Evolutionary conservation across 306 rosid species (phyloP), one percentile per base, ranked within the genome.

Genomic region (Gastrolobium villosum): DNA sequence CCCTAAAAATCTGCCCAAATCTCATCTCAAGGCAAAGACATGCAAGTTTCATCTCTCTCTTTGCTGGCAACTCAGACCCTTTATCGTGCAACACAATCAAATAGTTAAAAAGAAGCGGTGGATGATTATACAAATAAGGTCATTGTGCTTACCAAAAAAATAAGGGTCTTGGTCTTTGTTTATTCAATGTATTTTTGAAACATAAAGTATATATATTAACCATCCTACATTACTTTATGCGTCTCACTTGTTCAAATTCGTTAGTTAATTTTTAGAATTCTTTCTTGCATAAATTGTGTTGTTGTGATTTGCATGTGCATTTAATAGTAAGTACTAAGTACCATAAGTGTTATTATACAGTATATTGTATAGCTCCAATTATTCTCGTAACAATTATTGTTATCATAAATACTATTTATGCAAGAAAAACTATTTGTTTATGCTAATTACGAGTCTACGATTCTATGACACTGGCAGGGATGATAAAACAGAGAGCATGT

Each of bases 31-130:
- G 70, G 56, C 67, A 84, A 65, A 74, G 59, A 75, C 74, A 83
- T 80, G 55, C 81, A 79, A 49, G 75, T 74, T 84, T 64, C 6
- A 66, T 55, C 65, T 75, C 82, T 77, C 66, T 84, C 70, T 77
- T 64, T 59, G 74, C 77, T 78, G 84, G 78, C 86, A 87, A 80
- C 20, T 76, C 91, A 89, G 85, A 76, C 77, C 84, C 89, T 89
- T 85, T 87, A 81, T 81, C 88, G 88, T 78, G 89, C 70, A 78
- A 67, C 84, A 62, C 88, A 85, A 59, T 32, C 71, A 49, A 59
- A 77, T 67, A 48, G 68, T 63, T 67, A 57, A 66, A 70, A 81
- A 69, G 50, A 53, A 10, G 53, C 30, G 5, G 6, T 1, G 70
- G 50, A 20, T 10, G 40, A 72, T 63, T 56, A 79, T 70, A 50